Percentiles rank a stretch among this genome's conserved stretches.
Evolutionary conservation across 257 asterid species (phyloP).

Genomic region (Solanum tarijense): DNA sequence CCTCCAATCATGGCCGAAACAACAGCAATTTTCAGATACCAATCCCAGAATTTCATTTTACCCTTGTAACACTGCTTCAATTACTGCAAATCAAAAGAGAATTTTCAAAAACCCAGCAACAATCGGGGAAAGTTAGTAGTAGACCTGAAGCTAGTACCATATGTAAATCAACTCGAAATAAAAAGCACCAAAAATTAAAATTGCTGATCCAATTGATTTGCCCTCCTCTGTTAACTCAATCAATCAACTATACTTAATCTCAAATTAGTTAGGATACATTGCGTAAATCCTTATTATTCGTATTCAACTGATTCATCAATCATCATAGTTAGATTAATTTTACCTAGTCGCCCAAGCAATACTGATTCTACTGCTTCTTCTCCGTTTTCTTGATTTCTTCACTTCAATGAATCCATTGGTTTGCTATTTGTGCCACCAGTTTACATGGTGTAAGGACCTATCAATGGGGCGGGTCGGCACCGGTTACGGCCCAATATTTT

Average conservation of each 20-base stretch:
- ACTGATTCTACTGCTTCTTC: background rate
- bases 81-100: background rate
- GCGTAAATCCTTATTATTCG: background rate
- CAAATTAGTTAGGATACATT: background rate
- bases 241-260: background rate
- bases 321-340: background rate
- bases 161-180: background rate
- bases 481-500: background rate
- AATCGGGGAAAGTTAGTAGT: background rate
- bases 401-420: background rate
- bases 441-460: background rate
- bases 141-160: background rate
- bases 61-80: background rate
- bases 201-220: background rate
- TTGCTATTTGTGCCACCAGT: background rate
- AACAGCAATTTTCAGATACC: slow-evolving; percentile 78
- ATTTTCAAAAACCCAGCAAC: background rate
- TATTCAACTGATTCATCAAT: background rate
- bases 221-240: background rate
- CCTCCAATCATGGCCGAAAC: slow-evolving; percentile 71
- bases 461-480: background rate
- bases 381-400: background rate
- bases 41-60: slow-evolving; percentile 58
- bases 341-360: background rate
- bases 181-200: background rate